Base-by-base conservation (phyloP, 106 monocot genomes). In the Dendrobium huoshanense region DNA sequence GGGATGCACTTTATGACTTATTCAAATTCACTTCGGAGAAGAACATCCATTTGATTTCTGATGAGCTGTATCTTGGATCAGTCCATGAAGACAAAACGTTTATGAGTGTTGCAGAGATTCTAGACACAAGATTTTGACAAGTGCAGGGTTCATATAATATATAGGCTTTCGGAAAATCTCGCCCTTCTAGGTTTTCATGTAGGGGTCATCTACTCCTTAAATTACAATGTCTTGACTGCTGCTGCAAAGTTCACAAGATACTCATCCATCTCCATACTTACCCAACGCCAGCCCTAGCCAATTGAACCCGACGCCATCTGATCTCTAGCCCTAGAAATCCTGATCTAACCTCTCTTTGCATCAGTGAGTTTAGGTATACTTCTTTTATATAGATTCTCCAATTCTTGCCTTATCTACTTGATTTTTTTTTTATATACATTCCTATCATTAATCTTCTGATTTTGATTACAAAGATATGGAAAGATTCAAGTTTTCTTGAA, bases 51-150 rank as follows among this genome's bases (percentile, higher is more conserved):
- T 81, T 96, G 54, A 94, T 96, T 29, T 94, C 87, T 81, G 96
- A 96, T 87, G 96, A 96, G 83, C 64, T 96, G 70, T 94, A 85
- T 92, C 94, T 92, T 61, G 96, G 96, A 19, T 96, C 96, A 45
- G 85, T 72, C 29, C 75, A 87, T 86, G 90, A 83, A 61, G 75
- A 43, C 78, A 77, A 70, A 55, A 89, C 94, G 25, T 92, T 92
- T 81, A 87, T 89, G n/a, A 92, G 90, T 75, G 78, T 94, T 75
- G 90, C 87, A n/a, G 92, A 96, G 80, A 72, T 92, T 79, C 54
- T 93, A 75, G 86, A 94, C 48, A 77, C 88, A 75, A 77, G 89
- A 81, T 70, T 83, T 88, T 56, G 94, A 96, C 75, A 88, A 80
- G 79, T 87, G 79, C 77, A 88, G 96, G 83, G 94, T 96, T 76